A percentile compares a stretch with the other conserved stretches of the same genome.
phyloP scores from a whole-genome alignment of 148 eudicot genomes.

The Chenopodium quinoa region DNA sequence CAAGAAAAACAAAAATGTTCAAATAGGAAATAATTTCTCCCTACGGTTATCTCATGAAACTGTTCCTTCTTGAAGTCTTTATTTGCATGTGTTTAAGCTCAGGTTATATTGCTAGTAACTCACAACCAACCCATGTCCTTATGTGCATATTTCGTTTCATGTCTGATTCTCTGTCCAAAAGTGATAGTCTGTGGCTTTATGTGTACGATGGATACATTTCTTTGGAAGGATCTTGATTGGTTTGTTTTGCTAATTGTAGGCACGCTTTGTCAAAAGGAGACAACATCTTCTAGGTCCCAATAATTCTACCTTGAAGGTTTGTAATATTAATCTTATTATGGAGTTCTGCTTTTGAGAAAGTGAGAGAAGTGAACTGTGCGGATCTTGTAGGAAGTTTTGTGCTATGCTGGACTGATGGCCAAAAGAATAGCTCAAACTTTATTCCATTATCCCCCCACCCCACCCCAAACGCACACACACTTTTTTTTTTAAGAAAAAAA shows the following conservation, averaged over 20 bases:
- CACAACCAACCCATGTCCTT: neutral
- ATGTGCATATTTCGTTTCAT: neutral
- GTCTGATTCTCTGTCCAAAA: neutral
- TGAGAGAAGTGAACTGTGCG: neutral
- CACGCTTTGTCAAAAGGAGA: conserved; percentile 87
- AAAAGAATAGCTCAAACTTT: too few relatives aligned
- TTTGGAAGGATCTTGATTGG: conserved; percentile 5
- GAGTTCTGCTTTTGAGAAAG: neutral
- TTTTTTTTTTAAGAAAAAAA: too few relatives aligned
- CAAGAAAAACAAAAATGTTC: too few relatives aligned
- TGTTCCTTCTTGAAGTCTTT: neutral
- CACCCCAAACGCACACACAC: neutral
- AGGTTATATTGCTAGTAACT: neutral
- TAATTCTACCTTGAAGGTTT: conserved; percentile 86
- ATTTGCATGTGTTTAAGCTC: neutral
- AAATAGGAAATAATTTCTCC: neutral
- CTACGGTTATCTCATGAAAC: neutral
- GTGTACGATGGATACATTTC: neutral
- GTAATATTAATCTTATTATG: conserved; percentile 20
- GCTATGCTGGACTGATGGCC: too few relatives aligned
- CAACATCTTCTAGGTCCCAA: conserved; percentile 92
- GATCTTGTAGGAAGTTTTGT: neutral
- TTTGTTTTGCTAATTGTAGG: conserved; percentile 47
- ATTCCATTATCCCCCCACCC: neutral
- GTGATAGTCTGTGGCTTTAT: conserved; percentile 1